phyloP scores from a whole-genome alignment of 106 monocot genomes.

The Dactylorhiza incarnata region DNA sequence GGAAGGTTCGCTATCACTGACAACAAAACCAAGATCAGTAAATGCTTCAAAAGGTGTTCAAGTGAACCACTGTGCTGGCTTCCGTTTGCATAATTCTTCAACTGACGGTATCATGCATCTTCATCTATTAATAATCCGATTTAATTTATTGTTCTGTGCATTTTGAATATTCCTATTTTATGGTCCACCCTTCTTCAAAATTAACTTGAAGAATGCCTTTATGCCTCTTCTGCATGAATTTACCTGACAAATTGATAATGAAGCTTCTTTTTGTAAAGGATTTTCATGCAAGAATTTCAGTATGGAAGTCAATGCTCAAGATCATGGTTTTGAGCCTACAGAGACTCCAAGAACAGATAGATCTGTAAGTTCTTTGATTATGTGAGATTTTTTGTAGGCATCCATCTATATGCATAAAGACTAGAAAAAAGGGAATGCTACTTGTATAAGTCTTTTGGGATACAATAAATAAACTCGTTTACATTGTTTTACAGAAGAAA shows the following conservation, averaged over 20 bases:
- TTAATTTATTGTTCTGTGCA: background rate
- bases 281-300: conserved; percentile 70
- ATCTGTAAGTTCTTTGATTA: conserved; percentile 47
- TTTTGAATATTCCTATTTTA: background rate
- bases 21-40: conserved; percentile 70
- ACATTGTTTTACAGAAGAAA: background rate
- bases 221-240: background rate
- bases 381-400: background rate
- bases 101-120: conserved; percentile 49
- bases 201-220: background rate
- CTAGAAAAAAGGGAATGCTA: background rate
- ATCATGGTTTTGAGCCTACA: conserved; percentile 77
- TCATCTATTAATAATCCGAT: background rate
- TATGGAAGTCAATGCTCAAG: conserved; percentile 56
- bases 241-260: background rate
- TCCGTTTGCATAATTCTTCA: conserved; percentile 37
- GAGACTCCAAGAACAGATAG: conserved; percentile 97
- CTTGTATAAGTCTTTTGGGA: background rate
- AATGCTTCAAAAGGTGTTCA: conserved; percentile 91
- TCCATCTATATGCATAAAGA: background rate
- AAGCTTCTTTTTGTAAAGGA: conserved; percentile 28
- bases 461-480: background rate
- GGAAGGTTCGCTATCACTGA: conserved; percentile 93
- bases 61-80: conserved; percentile 89
- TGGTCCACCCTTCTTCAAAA: background rate